Conservation (phyloP, 495 filamentous ascomycete species). For the Ramalina peruviana region DNA sequence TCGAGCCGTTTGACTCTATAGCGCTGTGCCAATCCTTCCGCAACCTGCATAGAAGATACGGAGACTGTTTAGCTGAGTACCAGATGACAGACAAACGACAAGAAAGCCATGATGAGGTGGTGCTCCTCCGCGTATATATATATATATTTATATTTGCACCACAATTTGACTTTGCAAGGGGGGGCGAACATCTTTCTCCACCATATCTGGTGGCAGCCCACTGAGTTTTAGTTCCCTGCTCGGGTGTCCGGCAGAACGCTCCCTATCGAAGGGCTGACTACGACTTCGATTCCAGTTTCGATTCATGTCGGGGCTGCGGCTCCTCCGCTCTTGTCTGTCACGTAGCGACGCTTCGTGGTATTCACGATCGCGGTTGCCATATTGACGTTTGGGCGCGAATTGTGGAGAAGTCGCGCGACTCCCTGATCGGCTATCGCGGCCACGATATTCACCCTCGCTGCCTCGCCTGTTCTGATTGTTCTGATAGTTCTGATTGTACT, state of each 20-base stretch:
- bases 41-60: conserved; percentile 35
- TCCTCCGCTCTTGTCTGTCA: conserved; percentile 22
- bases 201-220: conserved; percentile 42
- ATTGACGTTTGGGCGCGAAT: conserved; percentile 26
- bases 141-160: neutral
- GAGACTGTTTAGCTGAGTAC: conserved; percentile 29
- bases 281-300: conserved; percentile 30
- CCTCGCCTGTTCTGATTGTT: conserved; percentile 8
- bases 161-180: conserved; percentile 10
- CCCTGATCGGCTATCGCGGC: conserved; percentile 25
- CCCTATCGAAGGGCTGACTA: conserved; percentile 28
- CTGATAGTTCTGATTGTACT: neutral
- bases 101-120: conserved; percentile 1
- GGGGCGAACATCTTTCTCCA: conserved; percentile 48
- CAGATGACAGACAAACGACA: conserved; percentile 13
- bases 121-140: neutral
- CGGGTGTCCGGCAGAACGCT: conserved; percentile 31
- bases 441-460: conserved; percentile 10
- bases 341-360: conserved; percentile 39
- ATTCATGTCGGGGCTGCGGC: conserved; percentile 29
- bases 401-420: conserved; percentile 26
- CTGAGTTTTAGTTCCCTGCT: conserved; percentile 50
- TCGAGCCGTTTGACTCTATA: conserved; percentile 45
- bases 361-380: conserved; percentile 43
- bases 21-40: conserved; percentile 42